Evolutionary conservation across 2,329 filamentous ascomycete genomes (phyloP).

Genomic region (Arthrobotrys conoides): DNA sequence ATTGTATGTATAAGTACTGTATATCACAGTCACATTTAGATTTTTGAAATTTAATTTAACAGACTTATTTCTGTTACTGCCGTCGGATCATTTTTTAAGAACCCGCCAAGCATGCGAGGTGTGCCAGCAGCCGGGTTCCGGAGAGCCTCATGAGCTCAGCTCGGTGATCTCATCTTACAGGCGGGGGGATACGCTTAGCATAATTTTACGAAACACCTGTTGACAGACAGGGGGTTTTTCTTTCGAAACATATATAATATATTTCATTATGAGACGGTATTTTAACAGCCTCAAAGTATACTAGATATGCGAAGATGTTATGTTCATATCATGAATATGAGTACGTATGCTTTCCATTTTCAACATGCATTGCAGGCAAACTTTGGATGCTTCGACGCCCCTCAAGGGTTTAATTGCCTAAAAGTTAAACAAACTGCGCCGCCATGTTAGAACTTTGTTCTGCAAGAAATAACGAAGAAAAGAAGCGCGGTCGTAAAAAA

Average conservation of each 20-base stretch:
- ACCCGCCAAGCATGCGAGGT: constrained; percentile 37
- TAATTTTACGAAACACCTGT: too few relatives aligned
- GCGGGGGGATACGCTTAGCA: background rate
- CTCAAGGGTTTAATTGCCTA: background rate
- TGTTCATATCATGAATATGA: background rate
- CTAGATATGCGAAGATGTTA: background rate
- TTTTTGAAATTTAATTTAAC: background rate
- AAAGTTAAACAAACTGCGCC: background rate
- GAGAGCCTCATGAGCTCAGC: constrained; percentile 8
- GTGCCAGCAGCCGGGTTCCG: constrained; percentile 16
- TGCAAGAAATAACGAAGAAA: background rate
- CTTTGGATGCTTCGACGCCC: background rate
- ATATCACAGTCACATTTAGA: background rate
- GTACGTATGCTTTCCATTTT: constrained; percentile 1
- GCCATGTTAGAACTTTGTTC: constrained; percentile 2
- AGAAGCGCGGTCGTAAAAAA: constrained; percentile 4
- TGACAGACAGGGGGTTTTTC: too few relatives aligned
- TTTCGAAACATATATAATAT: background rate
- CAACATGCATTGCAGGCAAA: background rate
- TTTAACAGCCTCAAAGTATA: background rate
- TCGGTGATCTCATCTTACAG: constrained; percentile 39
- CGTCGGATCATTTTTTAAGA: background rate
- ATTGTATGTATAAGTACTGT: background rate
- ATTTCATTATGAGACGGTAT: background rate
- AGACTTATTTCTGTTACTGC: background rate